Evolutionary conservation across 2,329 filamentous ascomycete genomes (phyloP), one percentile per base, ranked within the genome.

Genomic region (Cladorrhinum sp.): DNA sequence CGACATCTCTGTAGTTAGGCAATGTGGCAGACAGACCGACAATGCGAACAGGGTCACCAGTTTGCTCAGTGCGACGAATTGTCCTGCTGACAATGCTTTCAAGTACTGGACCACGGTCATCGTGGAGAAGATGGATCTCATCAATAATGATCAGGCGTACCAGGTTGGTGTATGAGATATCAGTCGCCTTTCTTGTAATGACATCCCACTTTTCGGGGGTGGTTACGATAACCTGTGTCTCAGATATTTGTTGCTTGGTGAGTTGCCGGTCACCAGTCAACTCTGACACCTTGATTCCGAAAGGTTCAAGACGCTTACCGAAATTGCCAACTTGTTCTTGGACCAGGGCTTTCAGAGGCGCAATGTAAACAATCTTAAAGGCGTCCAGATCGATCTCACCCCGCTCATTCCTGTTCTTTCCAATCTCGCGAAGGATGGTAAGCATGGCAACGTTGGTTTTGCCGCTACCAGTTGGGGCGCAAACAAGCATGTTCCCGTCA

Each of bases 181-280:
- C 96, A 1, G 94, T 97, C 6, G 94, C 93, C 76, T 99, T 99
- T 76, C 96, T 87, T 5, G 96, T 99, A 68, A 99, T 97, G 67
- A 99, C 94, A 76, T 99, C 95, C 90, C 92, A 99, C 78, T 99
- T 99, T 76, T 99, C 95, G 20, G 95, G 95, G 0, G 95, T 99
- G 0, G 95, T 99, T 62, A 99, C 93, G 68, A 99, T 99, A 68
- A 99, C 88, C 74, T 99, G 94, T 0, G 95, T 99, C 71, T 99
- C 95, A 1, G 94, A 87, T 65, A 99, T 98, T 80, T 99, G 95
- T 74, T 96, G 92, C 77, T 99, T 99, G 20, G 94, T 99, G 72
- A 99, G 88, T 76, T 98, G 95, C 57, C 95, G 91, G 78, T 99
- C 95, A 79, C 95, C 95, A 64, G 95, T 99, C 71, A 99, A 80